Evolutionary conservation across 2,329 filamentous ascomycete species (phyloP), one percentile per base, ranked within the genome.

Genomic region (Ceratocystis colombiana): DNA sequence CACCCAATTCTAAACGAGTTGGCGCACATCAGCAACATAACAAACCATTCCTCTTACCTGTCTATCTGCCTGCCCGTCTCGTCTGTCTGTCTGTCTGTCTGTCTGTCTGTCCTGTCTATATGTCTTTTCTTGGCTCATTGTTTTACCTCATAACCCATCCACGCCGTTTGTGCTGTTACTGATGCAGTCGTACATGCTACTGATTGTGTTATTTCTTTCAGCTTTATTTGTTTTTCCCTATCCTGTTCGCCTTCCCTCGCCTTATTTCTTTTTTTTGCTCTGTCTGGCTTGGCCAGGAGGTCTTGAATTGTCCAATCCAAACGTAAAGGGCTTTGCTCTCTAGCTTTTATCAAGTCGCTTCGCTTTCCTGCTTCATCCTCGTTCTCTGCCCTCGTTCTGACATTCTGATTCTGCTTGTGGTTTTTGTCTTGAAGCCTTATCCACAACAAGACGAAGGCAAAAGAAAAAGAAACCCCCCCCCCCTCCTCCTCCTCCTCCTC

Each of bases 71-170:
- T 41, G 46, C 20, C 46, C 22, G 46, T n/a, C 46, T 50, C 37
- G 46, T 50, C 46, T 50, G 37, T 41, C 37, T 5, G 7, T 37
- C 37, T 5, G 7, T 37, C 37, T 20, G 20, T 20, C 20, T 5
- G n/a, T 41, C 8, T 15, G 7, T 50, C 46, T 50, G 46, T 37
- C 22, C 53, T 33, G 53, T 59, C 25, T 17, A 30, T 4, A 15
- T 12, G 53, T 33, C 53, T 33, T 30, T 59, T 25, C 53, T 59
- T 59, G 53, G 53, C 53, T 59, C 53, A 59, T 59, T 59, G 53
- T 59, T 59, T 59, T 25, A 53, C 48, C 48, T 25, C n/a, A 53
- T 53, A 25, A 33, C 53, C 7, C 28, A 33, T 30, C 17, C 17
- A n/a, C 28, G 28, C 25, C 25, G 53, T 59, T 59, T 59, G 53